Conservation (phyloP, 164 flowering plant genomes). For the Aristolochia contorta region DNA sequence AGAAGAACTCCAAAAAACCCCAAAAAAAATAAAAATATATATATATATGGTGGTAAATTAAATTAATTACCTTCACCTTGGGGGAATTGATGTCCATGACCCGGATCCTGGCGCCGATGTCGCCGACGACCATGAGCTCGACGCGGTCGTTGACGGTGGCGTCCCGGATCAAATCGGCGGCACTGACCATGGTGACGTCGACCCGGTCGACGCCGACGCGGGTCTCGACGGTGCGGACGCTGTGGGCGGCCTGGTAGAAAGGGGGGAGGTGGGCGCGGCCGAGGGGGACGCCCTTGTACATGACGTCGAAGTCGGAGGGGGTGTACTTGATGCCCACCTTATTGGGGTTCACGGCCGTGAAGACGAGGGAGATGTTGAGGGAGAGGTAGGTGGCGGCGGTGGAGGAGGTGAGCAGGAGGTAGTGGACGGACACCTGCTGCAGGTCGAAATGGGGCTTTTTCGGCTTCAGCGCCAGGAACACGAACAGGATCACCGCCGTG, state of each 20-base stretch:
- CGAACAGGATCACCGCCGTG: slow-evolving; percentile 59
- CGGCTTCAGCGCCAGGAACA: slow-evolving; percentile 82
- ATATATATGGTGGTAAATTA: no score
- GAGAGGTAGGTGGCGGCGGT: slow-evolving; percentile 38
- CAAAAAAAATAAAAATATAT: no score
- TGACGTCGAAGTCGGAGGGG: slow-evolving; percentile 65
- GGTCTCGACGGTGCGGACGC: slow-evolving; percentile 47
- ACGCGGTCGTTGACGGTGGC: slow-evolving; percentile 80
- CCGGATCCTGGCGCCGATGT: slow-evolving; percentile 88
- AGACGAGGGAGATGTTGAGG: slow-evolving; percentile 54
- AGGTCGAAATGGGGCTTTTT: slow-evolving; percentile 90
- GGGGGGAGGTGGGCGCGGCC: slow-evolving; percentile 69
- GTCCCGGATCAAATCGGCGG: slow-evolving; percentile 68
- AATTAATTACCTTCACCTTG: slow-evolving; percentile 48
- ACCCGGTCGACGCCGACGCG: slow-evolving; percentile 61
- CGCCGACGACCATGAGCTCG: slow-evolving; percentile 72
- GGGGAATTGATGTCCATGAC: slow-evolving; percentile 72
- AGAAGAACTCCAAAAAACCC: no score
- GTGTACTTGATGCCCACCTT: slow-evolving; percentile 95
- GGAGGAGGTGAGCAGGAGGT: slow-evolving; percentile 54
- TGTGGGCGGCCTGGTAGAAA: slow-evolving; percentile 84
- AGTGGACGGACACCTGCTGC: slow-evolving; percentile 80
- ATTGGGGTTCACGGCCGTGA: slow-evolving; percentile 85
- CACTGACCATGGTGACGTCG: slow-evolving; percentile 62
- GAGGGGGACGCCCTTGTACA: slow-evolving; percentile 87